Base-by-base conservation (phyloP, 192 early-diverging fungal genomes). In the Diversispora epigaea region DNA sequence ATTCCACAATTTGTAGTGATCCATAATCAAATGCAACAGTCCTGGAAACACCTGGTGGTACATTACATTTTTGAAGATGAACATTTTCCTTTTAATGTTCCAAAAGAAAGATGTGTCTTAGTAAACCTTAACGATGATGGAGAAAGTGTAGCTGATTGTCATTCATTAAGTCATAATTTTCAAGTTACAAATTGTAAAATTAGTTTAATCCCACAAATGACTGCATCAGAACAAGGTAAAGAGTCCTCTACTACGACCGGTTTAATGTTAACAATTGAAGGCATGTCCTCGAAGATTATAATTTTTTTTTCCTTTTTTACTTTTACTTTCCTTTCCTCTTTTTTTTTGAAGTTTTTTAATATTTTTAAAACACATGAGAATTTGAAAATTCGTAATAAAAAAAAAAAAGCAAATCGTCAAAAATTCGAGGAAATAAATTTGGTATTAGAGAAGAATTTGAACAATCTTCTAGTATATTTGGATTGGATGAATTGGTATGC, bases 31-130 rank as follows among this genome's bases (percentile, higher is more conserved):
- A 55, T 75, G 6, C 67, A 80, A 25, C 75, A 79, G 40, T 77
- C 76, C 11, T 80, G 78, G 56, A 77, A 79, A 56, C 83, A 84
- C 50, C 83, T 81, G 0, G 52, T 80, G 0, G 74, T 80, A 3
- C 83, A 84, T 68, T 84, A 82, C 68, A 79, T 84, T 4, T 84
- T 84, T 73, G 78, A 82, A 66, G 83, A 75, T 15, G 83, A 84
- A 68, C 58, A 39, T 9, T 77, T 82, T 46, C 81, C 79, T 3
- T 60, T 71, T 62, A 46, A 41, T 6, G 50, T 82, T n/a, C 77
- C 81, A 6, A 78, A 80, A 70, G 76, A 79, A 7, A 50, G 75
- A 5, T 80, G 78, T 43, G 75, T 84, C 8, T 22, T 84, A 11
- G 79, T 84, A 0, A 77, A 82, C 11, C 49, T 84, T 2, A 71